Evolutionary conservation across 257 asterid genomes (phyloP).

Genomic region (Solanum paucissectum): DNA sequence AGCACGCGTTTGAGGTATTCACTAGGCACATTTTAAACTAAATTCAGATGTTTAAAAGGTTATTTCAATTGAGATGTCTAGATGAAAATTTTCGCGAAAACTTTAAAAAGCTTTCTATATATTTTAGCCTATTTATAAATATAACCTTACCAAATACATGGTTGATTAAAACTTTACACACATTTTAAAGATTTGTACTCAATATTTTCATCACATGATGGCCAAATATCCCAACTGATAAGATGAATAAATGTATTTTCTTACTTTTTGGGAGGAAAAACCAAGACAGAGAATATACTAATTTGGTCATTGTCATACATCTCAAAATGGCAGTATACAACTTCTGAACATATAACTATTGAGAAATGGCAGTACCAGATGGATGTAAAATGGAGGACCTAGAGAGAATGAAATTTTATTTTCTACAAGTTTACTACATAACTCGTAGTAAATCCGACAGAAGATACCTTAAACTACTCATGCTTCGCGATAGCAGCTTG

Average conservation of each 20-base stretch:
- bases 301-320: neutral
- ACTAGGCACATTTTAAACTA: neutral
- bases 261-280: neutral
- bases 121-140: neutral
- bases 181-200: neutral
- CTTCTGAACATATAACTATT: neutral
- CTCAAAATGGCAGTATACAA: neutral
- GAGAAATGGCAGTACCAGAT: neutral
- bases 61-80: neutral
- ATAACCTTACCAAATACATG: neutral
- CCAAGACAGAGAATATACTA: neutral
- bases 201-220: neutral
- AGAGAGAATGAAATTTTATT: neutral
- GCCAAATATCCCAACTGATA: neutral
- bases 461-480: slow-evolving; percentile 8
- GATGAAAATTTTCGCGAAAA: neutral
- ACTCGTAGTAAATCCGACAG: neutral
- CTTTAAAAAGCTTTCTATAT: neutral
- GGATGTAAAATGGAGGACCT: neutral
- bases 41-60: neutral
- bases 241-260: neutral
- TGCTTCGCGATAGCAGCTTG: slow-evolving; percentile 26
- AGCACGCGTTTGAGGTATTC: neutral
- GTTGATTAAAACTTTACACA: neutral
- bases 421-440: neutral